Base-by-base conservation (phyloP, 1,284 basidiomycete genomes). In the Tremellales sp. region DNA sequence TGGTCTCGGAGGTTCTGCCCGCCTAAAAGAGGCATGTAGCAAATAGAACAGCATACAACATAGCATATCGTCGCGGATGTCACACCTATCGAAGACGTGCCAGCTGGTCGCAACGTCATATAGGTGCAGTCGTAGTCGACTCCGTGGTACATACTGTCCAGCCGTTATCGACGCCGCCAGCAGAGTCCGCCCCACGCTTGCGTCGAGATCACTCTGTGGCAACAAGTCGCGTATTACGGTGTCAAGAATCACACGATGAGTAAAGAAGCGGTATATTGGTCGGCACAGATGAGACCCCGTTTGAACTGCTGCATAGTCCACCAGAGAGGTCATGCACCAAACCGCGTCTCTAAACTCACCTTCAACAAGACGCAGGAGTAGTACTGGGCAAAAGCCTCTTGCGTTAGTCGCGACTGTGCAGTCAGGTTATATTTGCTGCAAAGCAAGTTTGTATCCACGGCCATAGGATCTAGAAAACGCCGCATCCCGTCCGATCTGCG, bases 401-500 rank as follows among this genome's bases (percentile, higher is more conserved):
- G 60, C 10, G 50, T 51, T 4, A 25, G 19, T n/a, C n/a, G n/a
- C n/a, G n/a, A n/a, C n/a, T n/a, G n/a, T n/a, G n/a, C n/a, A n/a
- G n/a, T n/a, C n/a, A n/a, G n/a, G n/a, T n/a, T n/a, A n/a, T n/a
- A n/a, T n/a, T n/a, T n/a, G n/a, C n/a, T n/a, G n/a, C n/a, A n/a
- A n/a, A n/a, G n/a, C n/a, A n/a, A n/a, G n/a, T n/a, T n/a, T n/a
- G n/a, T n/a, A 31, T 31, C 29, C 29, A 31, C 29, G 29, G 29
- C 29, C 29, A 31, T 31, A 31, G 29, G 15, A 31, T 15, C 15
- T 15, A 31, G 70, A 73, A 74, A 74, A 63, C 63, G 67, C 71
- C 68, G 68, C 72, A 73, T 74, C 70, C 71, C 72, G 72, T 75
- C 69, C 65, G 72, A 75, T 75, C 72, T 75, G 72, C 72, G 68